Base-by-base conservation (phyloP, 495 filamentous ascomycete species). In the Trichoderma orchidacearum region DNA sequence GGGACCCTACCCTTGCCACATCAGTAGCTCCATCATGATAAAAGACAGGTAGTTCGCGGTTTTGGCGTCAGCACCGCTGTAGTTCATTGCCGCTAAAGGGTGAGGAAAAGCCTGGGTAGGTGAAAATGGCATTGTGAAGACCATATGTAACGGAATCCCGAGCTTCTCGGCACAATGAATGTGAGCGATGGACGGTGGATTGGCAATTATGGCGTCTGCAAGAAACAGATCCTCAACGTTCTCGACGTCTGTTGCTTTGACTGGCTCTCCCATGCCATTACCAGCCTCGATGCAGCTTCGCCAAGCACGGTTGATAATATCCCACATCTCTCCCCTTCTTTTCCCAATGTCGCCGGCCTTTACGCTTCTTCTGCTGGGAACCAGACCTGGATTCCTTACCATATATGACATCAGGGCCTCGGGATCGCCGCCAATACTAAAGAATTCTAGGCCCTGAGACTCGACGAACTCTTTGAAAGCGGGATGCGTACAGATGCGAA, bases 361-460 rank as follows among this genome's bases (percentile, higher is more conserved):
- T 8, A 89, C 64, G 6, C 80, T 73, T 34, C 81, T 72, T 48
- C 86, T 71, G 27, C 78, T 75, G 0, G 85, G 85, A 71, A 87
- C 80, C 23, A 89, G 66, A 0, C 85, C 82, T 15, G 84, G 82
- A 65, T 89, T 85, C 62, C 85, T 85, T n/a, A 87, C 84, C 84
- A 87, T 86, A 57, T 83, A 87, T 2, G 83, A 80, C 84, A 89
- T 88, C 30, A 89, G 72, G 58, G 83, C 78, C 1, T 77, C 72
- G 11, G 85, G 84, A 63, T 87, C 81, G 34, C 84, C 85, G 29
- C 85, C 84, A 52, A 87, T 86, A 57, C 64, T 72, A 68, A 85
- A 89, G 64, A 87, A 87, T 60, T 87, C 85, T 15, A 87, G 66
- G 0, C 77, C 81, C 63, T 78, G 75, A 15, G 82, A 78, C 41